Percentiles rank a stretch among this genome's conserved stretches.
These are phyloP conservation scores for Magnusiomyces clavatus DNA, from an alignment of 1,139 yeast species.

Conservation along the genomic window DNA sequence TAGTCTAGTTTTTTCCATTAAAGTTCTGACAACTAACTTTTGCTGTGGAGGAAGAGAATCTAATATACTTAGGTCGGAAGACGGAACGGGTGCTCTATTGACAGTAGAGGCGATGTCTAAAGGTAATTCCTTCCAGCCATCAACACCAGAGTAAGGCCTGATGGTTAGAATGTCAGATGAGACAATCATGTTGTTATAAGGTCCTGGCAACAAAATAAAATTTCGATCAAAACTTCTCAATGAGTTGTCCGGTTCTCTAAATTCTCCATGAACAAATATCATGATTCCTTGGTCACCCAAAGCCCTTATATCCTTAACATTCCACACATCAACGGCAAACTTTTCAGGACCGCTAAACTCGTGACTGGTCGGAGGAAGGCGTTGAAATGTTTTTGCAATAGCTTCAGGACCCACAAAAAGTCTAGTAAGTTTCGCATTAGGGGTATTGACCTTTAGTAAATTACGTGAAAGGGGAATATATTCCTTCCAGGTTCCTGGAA, in stretches of 20 bases:
- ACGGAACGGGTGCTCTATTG: background rate
- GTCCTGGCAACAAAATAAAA: constrained; percentile 63
- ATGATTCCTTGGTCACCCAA: constrained; percentile 70
- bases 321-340: constrained; percentile 74
- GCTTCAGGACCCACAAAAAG: constrained; percentile 65
- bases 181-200: constrained; percentile 61
- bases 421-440: constrained; percentile 47
- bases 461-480: constrained; percentile 62
- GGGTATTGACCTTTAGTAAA: constrained; percentile 57
- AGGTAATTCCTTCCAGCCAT: constrained; percentile 45
- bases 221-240: constrained; percentile 79
- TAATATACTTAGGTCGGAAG: constrained; percentile 21
- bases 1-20: constrained; percentile 67
- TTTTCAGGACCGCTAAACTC: constrained; percentile 54
- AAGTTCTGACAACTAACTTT: constrained; percentile 55
- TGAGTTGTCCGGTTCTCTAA: constrained; percentile 50
- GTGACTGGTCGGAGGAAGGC: constrained; percentile 72
- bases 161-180: constrained; percentile 77
- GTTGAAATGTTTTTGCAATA: constrained; percentile 52
- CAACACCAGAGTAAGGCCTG: constrained; percentile 51
- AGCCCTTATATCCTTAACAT: constrained; percentile 33
- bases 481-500: constrained; percentile 23
- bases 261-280: constrained; percentile 77
- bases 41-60: constrained; percentile 44
- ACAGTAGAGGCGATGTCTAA: constrained; percentile 15